Percentiles rank a stretch among this genome's conserved stretches.
Conservation (phyloP, 2,329 filamentous ascomycete species). For the Monosporascus sp. region DNA sequence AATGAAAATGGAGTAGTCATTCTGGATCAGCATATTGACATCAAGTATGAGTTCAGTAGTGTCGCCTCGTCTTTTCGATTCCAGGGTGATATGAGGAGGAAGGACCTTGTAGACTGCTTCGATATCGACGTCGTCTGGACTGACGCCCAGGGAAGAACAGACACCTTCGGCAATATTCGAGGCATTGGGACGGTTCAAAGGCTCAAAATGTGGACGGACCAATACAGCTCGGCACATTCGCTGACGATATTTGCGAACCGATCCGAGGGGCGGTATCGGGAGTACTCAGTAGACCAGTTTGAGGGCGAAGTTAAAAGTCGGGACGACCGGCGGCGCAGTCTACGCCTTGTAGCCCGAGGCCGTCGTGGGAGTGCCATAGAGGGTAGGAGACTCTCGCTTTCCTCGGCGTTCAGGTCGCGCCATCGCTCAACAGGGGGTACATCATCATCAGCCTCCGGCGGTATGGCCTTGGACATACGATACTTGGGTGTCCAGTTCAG, state of each 20-base stretch:
- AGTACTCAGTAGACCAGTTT: slow-evolving; percentile 43
- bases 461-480: slow-evolving; percentile 35
- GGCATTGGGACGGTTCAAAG: slow-evolving; percentile 47
- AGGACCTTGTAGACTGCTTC: slow-evolving; percentile 45
- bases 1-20: slow-evolving; percentile 40
- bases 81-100: slow-evolving; percentile 42
- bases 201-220: slow-evolving; percentile 47
- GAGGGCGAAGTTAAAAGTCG: slow-evolving; percentile 40
- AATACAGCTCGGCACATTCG: slow-evolving; percentile 42
- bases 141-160: slow-evolving; percentile 43
- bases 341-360: slow-evolving; percentile 36
- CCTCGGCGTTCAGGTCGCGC: slow-evolving; percentile 5
- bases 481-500: slow-evolving; percentile 48
- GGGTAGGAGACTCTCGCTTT: slow-evolving; percentile 16
- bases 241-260: slow-evolving; percentile 44
- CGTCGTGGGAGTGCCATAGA: slow-evolving; percentile 38
- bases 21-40: slow-evolving; percentile 42
- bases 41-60: slow-evolving; percentile 47
- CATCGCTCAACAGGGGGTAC: slow-evolving; percentile 2
- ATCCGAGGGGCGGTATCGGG: slow-evolving; percentile 38
- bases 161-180: slow-evolving; percentile 44
- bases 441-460: slow-evolving; percentile 9
- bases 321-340: slow-evolving; percentile 40
- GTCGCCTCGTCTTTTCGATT: slow-evolving; percentile 43
- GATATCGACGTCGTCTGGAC: slow-evolving; percentile 50